Evolutionary conservation across 1,284 basidiomycete genomes (phyloP), one percentile per base, ranked within the genome.

Genomic region (Apiotrichum veenhuisii): DNA sequence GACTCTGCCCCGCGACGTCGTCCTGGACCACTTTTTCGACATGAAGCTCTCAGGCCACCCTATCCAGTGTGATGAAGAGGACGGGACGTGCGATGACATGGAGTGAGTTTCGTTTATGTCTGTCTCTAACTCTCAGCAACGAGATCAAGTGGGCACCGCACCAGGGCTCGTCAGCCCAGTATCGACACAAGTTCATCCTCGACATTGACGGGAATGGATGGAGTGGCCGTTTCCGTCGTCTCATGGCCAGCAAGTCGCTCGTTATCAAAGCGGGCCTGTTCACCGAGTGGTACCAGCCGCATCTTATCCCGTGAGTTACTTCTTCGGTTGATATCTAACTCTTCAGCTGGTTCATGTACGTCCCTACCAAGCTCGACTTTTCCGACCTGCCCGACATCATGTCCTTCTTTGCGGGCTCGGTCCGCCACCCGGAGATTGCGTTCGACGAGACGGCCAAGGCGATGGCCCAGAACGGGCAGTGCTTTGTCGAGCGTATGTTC

Each of bases 181-280:
- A 71, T 53, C 53, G 70, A 56, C 71, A 79, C 68, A 79, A 79
- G 60, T 79, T 77, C 66, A 54, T 79, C 48, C 70, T 80, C 15
- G 79, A 80, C 57, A 77, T 80, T 20, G 79, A 80, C 58, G 78
- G 80, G 1, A 80, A 80, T 62, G 77, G 75, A 2, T 79, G 76
- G 77, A 74, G 70, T 55, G 72, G 71, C 8, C 69, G 72, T 23
- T 74, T 76, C 61, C 57, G 69, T 12, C 58, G 66, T 5, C 63
- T 81, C 27, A 77, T 80, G 75, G 70, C 69, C 34, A 78, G 76
- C 36, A 78, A 78, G 52, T 75, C 75, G 14, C 63, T 78, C 15
- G 75, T 79, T n/a, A 70, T 81, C 67, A 81, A 81, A 56, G 66
- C 72, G n/a, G 74, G 72, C 17, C 70, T 78, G 46, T 76, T 77